Base-by-base conservation (phyloP, 169 alveolate genomes). In the Plasmodium reichenowi region DNA sequence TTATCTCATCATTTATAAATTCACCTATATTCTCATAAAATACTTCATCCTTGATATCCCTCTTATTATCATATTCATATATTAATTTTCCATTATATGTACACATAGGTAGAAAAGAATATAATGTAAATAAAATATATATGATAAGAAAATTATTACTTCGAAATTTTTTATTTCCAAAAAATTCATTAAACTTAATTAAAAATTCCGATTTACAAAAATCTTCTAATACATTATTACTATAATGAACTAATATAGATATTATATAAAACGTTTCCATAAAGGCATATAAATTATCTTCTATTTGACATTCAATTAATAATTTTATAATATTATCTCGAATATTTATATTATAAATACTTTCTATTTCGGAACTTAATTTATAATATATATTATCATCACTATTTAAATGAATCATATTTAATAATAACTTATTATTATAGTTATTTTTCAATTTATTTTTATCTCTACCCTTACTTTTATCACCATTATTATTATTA, bases 221-320 rank as follows among this genome's bases (percentile, higher is more conserved):
- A 45, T 86, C 38, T 47, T 86, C 88, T 13, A 86, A 17, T 59
- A 67, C 72, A n/a, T 72, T 86, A 72, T 59, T 73, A 56, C 92
- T 86, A 66, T 86, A 72, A 62, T 86, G 67, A 5, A 86, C 75
- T 54, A 86, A 50, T 7, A 72, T 67, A 50, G 92, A 86, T 48
- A 86, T 67, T 6, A 86, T 86, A 64, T 86, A 86, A 86, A 86
- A 86, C 1, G 92, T 86, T 38, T 86, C 92, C 60, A 86, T 86
- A 72, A 86, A 86, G 8, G 92, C 92, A 64, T 72, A 86, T 24
- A 86, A 50, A 26, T 86, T 86, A 64, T 86, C 92, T 62, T 86
- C 92, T n/a, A 86, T 67, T 72, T 86, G 74, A 54, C 88, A 86
- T 60, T 86, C 92, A 22, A 50, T 63, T 38, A 86, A 73, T 60